Conservation (phyloP, 2,329 filamentous ascomycete genomes). For the Furcasterigmium furcatum region DNA sequence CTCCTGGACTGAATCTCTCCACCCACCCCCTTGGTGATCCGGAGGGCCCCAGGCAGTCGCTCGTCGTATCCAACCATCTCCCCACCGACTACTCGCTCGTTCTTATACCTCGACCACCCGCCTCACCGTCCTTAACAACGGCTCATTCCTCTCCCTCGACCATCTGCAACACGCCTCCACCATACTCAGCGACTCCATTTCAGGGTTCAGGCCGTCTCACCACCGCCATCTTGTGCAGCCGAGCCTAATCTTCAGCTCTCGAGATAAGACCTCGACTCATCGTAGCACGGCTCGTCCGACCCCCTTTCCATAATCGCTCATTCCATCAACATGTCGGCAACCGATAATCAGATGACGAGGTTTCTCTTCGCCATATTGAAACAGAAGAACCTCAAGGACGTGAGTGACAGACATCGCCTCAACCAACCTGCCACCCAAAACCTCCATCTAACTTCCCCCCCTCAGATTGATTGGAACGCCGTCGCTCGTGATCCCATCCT, state of each 20-base stretch:
- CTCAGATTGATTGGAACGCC: conserved; percentile 56
- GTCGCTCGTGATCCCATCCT: conserved; percentile 54
- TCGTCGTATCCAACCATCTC: conserved; percentile 8
- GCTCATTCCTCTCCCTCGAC: conserved; percentile 31
- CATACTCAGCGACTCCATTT: not conserved
- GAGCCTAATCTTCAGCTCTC: conserved; percentile 16
- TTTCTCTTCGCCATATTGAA: conserved; percentile 58
- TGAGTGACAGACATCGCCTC: conserved; percentile 31
- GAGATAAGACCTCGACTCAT: not conserved
- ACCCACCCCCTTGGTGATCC: conserved; percentile 15
- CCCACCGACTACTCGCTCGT: conserved; percentile 13
- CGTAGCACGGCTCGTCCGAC: not conserved
- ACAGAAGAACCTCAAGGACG: conserved; percentile 59
- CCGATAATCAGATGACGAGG: conserved; percentile 54
- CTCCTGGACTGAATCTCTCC: conserved; percentile 19
- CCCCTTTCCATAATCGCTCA: too few relatives aligned
- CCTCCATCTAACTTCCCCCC: conserved; percentile 12
- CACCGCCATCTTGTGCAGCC: conserved; percentile 16
- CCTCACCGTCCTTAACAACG: conserved; percentile 40
- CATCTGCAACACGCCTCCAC: conserved; percentile 12
- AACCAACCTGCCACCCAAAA: not conserved
- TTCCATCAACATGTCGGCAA: conserved; percentile 44
- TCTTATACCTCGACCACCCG: conserved; percentile 34
- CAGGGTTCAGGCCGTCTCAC: not conserved
- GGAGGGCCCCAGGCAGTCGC: conserved; percentile 9